phyloP scores from a whole-genome alignment of 768 basidiomycete genomes.

The Pulveroboletus sp. region DNA sequence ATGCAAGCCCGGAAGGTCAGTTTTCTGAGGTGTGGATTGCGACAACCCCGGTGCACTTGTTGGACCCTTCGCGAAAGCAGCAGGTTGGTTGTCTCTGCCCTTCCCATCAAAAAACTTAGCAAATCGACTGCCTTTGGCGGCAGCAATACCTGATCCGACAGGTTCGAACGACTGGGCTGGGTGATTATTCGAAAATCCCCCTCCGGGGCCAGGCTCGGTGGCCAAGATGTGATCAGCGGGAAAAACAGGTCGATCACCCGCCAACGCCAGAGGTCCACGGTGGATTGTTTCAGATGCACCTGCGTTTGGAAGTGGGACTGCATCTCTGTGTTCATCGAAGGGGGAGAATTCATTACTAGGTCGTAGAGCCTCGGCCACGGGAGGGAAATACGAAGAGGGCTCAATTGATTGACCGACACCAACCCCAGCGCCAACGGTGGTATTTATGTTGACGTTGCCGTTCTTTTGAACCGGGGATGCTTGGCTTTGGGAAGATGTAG shows the following conservation, averaged over 20 bases:
- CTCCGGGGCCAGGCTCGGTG: slow-evolving; percentile 16
- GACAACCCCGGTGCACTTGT: slow-evolving; percentile 40
- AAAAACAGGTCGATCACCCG: slow-evolving; percentile 23
- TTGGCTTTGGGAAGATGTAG: slow-evolving; percentile 22
- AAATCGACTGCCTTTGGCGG: slow-evolving; percentile 74
- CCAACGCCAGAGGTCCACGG: slow-evolving; percentile 16
- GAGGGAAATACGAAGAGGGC: slow-evolving; percentile 9
- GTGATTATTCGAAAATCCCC: slow-evolving; percentile 14
- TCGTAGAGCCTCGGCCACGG: slow-evolving; percentile 11
- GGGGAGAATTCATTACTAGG: slow-evolving; percentile 45
- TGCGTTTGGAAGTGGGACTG: neutral
- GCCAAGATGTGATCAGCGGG: slow-evolving; percentile 18
- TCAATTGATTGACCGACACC: slow-evolving; percentile 16
- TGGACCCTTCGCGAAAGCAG: slow-evolving; percentile 36
- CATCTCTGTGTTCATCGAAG: slow-evolving; percentile 45
- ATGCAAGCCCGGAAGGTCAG: slow-evolving; percentile 38
- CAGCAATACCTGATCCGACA: slow-evolving; percentile 43
- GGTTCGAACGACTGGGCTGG: slow-evolving; percentile 23
- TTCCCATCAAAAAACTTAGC: slow-evolving; percentile 88
- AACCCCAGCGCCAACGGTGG: slow-evolving; percentile 5
- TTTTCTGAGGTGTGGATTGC: slow-evolving; percentile 46
- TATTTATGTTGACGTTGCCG: slow-evolving; percentile 8
- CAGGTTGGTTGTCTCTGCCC: slow-evolving; percentile 38
- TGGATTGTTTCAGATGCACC: slow-evolving; percentile 18
- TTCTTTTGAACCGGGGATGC: slow-evolving; percentile 26